phyloP scores from a whole-genome alignment of 2,329 filamentous ascomycete genomes.

The Furcasterigmium sp. region DNA sequence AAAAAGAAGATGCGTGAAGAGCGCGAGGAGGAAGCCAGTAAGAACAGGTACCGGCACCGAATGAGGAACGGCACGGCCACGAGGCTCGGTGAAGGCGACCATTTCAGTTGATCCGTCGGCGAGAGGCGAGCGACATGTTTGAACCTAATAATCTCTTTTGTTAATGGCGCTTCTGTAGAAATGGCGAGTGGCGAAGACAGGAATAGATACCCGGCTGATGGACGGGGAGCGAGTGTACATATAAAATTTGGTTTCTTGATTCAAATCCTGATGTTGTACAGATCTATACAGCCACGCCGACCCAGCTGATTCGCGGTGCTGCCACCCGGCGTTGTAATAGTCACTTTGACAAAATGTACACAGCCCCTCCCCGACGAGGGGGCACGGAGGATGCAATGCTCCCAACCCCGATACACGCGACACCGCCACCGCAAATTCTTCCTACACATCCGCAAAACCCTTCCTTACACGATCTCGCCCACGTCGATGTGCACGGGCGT shows the following conservation, averaged over 20 bases:
- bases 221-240: no score
- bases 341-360: conserved; percentile 9
- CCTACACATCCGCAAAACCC: no score
- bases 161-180: conserved; percentile 5
- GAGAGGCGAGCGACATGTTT: conserved; percentile 9
- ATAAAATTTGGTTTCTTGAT: not conserved
- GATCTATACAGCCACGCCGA: conserved; percentile 4
- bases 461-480: conserved; percentile 63
- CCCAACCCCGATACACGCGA: no score
- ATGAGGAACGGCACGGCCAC: conserved; percentile 46
- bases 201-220: conserved; percentile 1
- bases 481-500: conserved; percentile 64
- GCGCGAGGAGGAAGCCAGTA: conserved; percentile 33
- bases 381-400: not conserved
- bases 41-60: conserved; percentile 38
- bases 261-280: conserved; percentile 1
- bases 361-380: not conserved
- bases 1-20: conserved; percentile 68
- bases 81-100: conserved; percentile 57
- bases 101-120: conserved; percentile 45
- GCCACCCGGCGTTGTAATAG: not conserved
- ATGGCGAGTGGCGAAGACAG: conserved; percentile 4
- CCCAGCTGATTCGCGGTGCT: not conserved
- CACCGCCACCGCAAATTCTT: no score
- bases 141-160: conserved; percentile 1